Base-by-base conservation (phyloP, 1,284 basidiomycete genomes). In the Malassezia obtusa region DNA sequence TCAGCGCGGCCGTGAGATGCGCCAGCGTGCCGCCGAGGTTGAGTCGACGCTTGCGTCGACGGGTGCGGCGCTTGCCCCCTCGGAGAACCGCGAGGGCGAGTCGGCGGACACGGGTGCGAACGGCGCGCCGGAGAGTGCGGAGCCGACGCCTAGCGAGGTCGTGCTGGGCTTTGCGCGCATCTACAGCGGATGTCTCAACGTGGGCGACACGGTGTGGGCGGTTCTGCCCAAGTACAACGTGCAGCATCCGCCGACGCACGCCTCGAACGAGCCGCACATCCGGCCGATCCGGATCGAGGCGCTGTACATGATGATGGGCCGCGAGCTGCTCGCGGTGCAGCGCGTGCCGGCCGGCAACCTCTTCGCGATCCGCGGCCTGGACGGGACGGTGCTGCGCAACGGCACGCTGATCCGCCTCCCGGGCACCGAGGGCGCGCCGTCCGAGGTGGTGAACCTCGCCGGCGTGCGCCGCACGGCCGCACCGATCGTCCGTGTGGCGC, bases 291-390 rank as follows among this genome's bases (percentile, higher is more conserved):
- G 77, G 19, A 81, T 90, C 5, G 81, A 84, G 57, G 84, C 84
- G 6, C 76, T 99, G 50, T 99, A 96, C 77, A 83, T 87, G 62
- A 95, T 98, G 87, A 98, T 99, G 94, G 94, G 94, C 3, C 79
- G 89, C 35, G 91, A 96, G 68, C 80, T 99, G 17, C 82, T 89
- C 0, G 79, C 84, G 0, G 89, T 95, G 3, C 79, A 86, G 37
- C 79, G 80, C 58, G 89, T 98, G 0, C 82, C 81, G n/a, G 91
- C 94, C 0, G 94, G 94, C 11, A 92, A 95, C 70, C 87, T 94
- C 2, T 98, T 95, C 65, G 94, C 91, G 1, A 83, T 96, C 56
- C 84, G 80, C 52, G 94, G 94, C 0, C 75, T 98, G 47, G 87
- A 89, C 65, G 89, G 89, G 0, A 86, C 84, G 61, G 89, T 98